Conservation (phyloP, 768 basidiomycete species). For the Termitomyces sp. region DNA sequence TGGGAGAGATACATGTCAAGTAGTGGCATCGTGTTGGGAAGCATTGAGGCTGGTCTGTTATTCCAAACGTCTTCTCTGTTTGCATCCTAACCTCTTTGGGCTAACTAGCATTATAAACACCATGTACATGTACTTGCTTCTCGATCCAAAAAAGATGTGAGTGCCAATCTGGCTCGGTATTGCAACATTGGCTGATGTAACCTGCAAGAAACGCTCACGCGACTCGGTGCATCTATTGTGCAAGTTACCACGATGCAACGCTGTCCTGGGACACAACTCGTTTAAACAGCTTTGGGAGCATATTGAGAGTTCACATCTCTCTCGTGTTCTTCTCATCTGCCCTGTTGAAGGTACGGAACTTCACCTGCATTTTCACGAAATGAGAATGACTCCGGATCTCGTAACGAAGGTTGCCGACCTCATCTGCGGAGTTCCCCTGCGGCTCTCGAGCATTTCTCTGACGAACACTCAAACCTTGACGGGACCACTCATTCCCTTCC, state of each 20-base stretch:
- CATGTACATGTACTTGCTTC: conserved; percentile 8
- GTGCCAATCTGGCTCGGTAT: background rate
- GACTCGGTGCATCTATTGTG: conserved; percentile 2
- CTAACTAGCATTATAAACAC: conserved; percentile 4
- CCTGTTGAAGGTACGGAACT: conserved; percentile 13
- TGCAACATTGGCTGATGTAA: background rate
- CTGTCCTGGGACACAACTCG: conserved; percentile 2
- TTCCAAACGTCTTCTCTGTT: background rate
- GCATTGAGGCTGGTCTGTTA: conserved; percentile 14
- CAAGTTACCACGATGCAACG: conserved; percentile 13
- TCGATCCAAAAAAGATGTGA: conserved; percentile 12
- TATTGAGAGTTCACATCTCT: conserved; percentile 15
- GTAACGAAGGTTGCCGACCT: conserved; percentile 9
- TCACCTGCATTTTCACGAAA: background rate
- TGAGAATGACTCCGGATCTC: background rate
- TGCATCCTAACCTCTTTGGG: background rate
- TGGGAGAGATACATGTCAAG: conserved; percentile 13
- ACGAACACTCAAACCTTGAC: conserved; percentile 13
- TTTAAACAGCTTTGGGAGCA: conserved; percentile 11
- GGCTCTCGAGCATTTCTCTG: conserved; percentile 11
- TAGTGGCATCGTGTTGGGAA: conserved; percentile 13
- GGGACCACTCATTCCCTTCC: conserved; percentile 5
- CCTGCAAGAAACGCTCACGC: background rate
- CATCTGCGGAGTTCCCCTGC: background rate
- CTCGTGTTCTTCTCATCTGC: conserved; percentile 11